Base-by-base conservation (phyloP, 139 green algal species). In the Desmodesmus armatus region DNA sequence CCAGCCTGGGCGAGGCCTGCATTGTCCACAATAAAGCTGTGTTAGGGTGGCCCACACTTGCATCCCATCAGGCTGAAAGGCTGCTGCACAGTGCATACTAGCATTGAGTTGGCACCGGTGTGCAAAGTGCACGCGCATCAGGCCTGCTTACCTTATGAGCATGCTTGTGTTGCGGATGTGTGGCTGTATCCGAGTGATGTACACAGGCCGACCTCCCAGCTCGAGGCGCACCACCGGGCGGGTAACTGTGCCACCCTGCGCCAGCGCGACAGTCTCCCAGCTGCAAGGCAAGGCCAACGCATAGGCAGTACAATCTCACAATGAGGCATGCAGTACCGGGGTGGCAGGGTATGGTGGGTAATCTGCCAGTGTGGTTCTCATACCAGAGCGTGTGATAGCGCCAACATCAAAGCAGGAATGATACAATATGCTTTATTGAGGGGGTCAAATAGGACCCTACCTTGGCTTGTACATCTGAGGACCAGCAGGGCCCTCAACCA, bases 181-280 rank as follows among this genome's bases (percentile, higher is more conserved):
- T 0, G 95, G 94, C 39, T 94, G 80, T 47, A 98, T 96, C 72
- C 95, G 90, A 1, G 95, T 98, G 41, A 97, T 87, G 13, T 96
- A 86, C 21, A 92, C 9, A 19, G 75, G 84, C 29, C 69, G 85
- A 21, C 69, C 84, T 17, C 62, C 88, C 23, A 89, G 62, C 2
- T 87, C 84, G 66, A 95, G 41, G 19, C 93, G 89, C 23, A 97
- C 85, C 0, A 97, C 91, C 3, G 94, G 93, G 41, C 94, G 88
- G 66, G 60, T 73, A 0, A 90, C 66, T 6, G 63, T 51, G n/a
- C 37, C 71, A 19, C 62, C 70, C 7, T 44, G 40, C 2, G 81
- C 72, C 49, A 31, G 63, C 31, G 25, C 37, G 15, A 35, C 80
- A 27, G 19, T 41, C 80, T 86, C 80, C 62, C 67, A 67, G 29